Percentiles rank a stretch among this genome's conserved stretches.
Evolutionary conservation across 306 rosid genomes (phyloP).

Genomic region (Medicago truncatula): MtrunA17r5.0-ANR NC_053044.1:4190501-4191000

Average conservation of each 20-base stretch:
- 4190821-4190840: constrained; percentile 42
- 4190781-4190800: constrained; percentile 36
- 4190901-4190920: constrained; percentile 49
- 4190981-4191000: constrained; percentile 42
- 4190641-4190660: background rate
- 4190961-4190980: background rate
- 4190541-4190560: constrained; percentile 5
- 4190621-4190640: constrained; percentile 4
- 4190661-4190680: background rate
- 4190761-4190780: constrained; percentile 39
- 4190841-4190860: constrained; percentile 46
- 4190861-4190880: constrained; percentile 20
- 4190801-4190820: background rate
- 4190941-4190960: background rate
- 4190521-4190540: constrained; percentile 29
- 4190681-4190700: background rate
- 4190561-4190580: constrained; percentile 40
- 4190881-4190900: constrained; percentile 37
- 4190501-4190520: constrained; percentile 49
- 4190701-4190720: constrained; percentile 39
- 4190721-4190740: constrained; percentile 49
- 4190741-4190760: constrained; percentile 53
- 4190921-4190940: constrained; percentile 16
- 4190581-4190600: constrained; percentile 38
- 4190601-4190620: constrained; percentile 11